Evolutionary conservation across 495 filamentous ascomycete species (phyloP), one percentile per base, ranked within the genome.

Genomic region (Neurospora sp.): DNA sequence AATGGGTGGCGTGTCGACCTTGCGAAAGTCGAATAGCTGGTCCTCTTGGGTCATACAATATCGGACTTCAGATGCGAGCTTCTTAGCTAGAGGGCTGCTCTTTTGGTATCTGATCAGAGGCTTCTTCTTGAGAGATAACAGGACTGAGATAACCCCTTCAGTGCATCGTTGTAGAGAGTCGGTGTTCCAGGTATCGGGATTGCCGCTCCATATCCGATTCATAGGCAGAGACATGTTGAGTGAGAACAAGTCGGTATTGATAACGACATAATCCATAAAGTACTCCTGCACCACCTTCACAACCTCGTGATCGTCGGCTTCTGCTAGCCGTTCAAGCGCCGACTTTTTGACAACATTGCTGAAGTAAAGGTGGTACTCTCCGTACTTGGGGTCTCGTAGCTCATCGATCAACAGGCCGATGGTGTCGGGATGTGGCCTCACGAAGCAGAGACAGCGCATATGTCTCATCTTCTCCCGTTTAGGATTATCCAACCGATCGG

Each of bases 261-360:
- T 89, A 76, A 97, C 93, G 69, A 96, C 87, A 76, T 93, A 99
- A 81, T 99, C 96, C 59, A 94, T 93, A 76, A 98, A 99, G 81
- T 97, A 91, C 82, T 99, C 96, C 82, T 97, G 94, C 9, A 99
- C 91, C 19, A 87, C 86, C 71, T 92, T 93, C 70, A 99, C 95
- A 36, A 98, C 94, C 81, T 99, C 96, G 76, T 99, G 94, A 73
- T 97, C 94, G 78, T 99, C 96, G n/a, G 96, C 94, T 83, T 99
- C 96, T 24, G 96, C 96, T 36, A 99, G 87, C 37, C 96, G 89
- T 81, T 99, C 96, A 5, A 99, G 87, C 3, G 96, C 93, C 11
- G 96, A 98, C 82, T 99, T 99, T 80, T 95, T 95, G 80, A 96
- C 91, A 54, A 98, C 90, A 81, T 99, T 99, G 86, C 93, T 97